A percentile compares a stretch with the other conserved stretches of the same genome.
Conservation (phyloP, 805 yeast species). For the Barnettozyma siamensis region DNA sequence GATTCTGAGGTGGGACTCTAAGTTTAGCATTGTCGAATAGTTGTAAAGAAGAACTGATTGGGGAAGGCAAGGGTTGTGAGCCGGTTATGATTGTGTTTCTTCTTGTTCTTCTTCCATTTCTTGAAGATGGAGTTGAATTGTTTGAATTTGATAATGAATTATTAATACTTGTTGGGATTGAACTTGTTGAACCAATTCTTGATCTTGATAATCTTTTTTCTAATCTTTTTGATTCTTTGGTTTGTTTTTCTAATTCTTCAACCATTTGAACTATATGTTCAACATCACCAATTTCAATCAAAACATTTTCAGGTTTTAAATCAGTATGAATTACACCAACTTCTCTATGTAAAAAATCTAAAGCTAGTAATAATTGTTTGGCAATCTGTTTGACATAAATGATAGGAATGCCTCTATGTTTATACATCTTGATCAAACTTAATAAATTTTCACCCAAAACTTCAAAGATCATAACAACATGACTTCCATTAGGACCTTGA, state of each 20-base stretch:
- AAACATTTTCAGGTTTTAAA: slow-evolving; percentile 67
- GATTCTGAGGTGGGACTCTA: slow-evolving; percentile 9
- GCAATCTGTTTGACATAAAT: slow-evolving; percentile 76
- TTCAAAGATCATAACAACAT: slow-evolving; percentile 96
- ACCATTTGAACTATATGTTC: slow-evolving; percentile 68
- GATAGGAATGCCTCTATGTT: slow-evolving; percentile 74
- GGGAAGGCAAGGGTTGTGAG: slow-evolving; percentile 90
- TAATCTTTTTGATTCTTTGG: slow-evolving; percentile 35
- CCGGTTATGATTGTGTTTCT: slow-evolving; percentile 79
- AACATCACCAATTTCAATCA: slow-evolving; percentile 79
- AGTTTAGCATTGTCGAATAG: slow-evolving; percentile 25
- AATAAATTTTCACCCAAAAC: slow-evolving; percentile 91
- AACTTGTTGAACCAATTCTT: slow-evolving; percentile 15
- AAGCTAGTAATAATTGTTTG: slow-evolving; percentile 65
- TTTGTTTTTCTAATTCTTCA: slow-evolving; percentile 51
- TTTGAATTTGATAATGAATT: slow-evolving; percentile 19
- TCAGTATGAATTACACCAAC: slow-evolving; percentile 76
- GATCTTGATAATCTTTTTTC: slow-evolving; percentile 35
- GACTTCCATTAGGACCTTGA: slow-evolving; percentile 85
- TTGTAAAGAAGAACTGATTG: slow-evolving; percentile 47
- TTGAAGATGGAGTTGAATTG: slow-evolving; percentile 19
- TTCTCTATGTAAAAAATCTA: slow-evolving; percentile 66
- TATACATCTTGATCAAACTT: slow-evolving; percentile 73
- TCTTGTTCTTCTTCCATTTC: slow-evolving; percentile 44
- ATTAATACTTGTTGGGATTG: slow-evolving; percentile 13